Base-by-base conservation (phyloP, 352 stramenopile species). In the Ochromonadaceae sp. region DNA sequence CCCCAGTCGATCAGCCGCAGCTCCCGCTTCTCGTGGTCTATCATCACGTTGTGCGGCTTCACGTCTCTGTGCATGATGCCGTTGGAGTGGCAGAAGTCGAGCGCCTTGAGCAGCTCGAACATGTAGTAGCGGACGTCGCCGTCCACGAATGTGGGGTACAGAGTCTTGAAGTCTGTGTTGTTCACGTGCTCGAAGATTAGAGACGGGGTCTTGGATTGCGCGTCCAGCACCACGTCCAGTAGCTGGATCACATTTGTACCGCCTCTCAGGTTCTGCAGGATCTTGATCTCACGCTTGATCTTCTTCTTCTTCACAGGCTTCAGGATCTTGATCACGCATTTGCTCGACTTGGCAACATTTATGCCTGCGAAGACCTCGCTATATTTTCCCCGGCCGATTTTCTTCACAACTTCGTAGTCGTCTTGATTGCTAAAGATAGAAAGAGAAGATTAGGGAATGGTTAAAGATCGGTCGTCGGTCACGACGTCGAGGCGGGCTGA, bases 261-360 rank as follows among this genome's bases (percentile, higher is more conserved):
- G 26, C 93, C 93, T 59, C 88, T 96, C 65, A 99, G 83, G 75
- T 99, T 98, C 75, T 98, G 92, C 58, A 99, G 75, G 66, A 99
- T 99, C 78, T 98, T 99, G 76, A 99, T 98, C 72, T 96, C 88
- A 71, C 86, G 83, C 74, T 98, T 98, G 74, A 99, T 98, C 80
- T 99, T 99, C 79, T 98, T 98, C 82, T 98, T 98, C 84, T 98
- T 98, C n/a, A 99, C 92, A 15, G 93, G 93, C 78, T 99, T 99
- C 49, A 99, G 82, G 71, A 99, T 98, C 81, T 99, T 99, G 67
- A 99, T 94, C n/a, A 98, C 92, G 74, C 92, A 98, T 67, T 95
- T 93, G 36, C 81, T 86, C 68, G 94, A 94, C 73, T 90, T 98
- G 22, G 78, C 76, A 28, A 97, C 82, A 68, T 97, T 98, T 70